These are phyloP conservation scores for Cercospora janseana DNA, from an alignment of 2,329 filamentous ascomycete species.

Conservation along the genomic window DNA sequence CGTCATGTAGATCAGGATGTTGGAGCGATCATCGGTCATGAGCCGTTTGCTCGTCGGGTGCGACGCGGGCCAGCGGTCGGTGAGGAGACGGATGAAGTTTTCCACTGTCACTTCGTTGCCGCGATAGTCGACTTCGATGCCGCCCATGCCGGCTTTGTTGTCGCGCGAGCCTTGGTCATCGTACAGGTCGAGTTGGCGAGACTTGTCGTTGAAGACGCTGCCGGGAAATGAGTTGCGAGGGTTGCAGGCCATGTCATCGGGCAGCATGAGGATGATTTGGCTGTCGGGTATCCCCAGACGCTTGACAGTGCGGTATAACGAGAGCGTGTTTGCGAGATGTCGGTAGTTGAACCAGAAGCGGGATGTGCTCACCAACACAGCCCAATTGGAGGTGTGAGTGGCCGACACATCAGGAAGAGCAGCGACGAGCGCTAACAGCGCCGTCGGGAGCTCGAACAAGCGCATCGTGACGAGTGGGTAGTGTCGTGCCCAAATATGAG, in stretches of 20 bases:
- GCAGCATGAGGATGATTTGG: constrained; percentile 99
- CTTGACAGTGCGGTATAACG: constrained; percentile 96
- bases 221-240: constrained; percentile 96
- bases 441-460: constrained; percentile 30
- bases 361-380: constrained; percentile 95
- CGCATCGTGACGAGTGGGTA: constrained; percentile 26
- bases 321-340: constrained; percentile 95
- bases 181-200: constrained; percentile 91
- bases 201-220: constrained; percentile 97
- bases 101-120: constrained; percentile 99
- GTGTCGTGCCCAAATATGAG: not conserved
- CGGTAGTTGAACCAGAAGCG: constrained; percentile 99
- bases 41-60: constrained; percentile 93
- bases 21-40: constrained; percentile 90
- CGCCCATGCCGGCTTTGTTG: constrained; percentile 36
- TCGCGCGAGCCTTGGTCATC: constrained; percentile 59
- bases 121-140: constrained; percentile 94
- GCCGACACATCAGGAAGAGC: constrained; percentile 47
- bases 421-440: constrained; percentile 30
- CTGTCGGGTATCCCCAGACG: constrained; percentile 95
- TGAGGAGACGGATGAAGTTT: constrained; percentile 94
- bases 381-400: constrained; percentile 98
- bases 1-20: constrained; percentile 98
- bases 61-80: constrained; percentile 89
- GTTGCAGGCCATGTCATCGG: constrained; percentile 99